Percentiles rank a stretch among this genome's conserved stretches.
These are phyloP conservation scores for Cephalotrichum gorgonifer DNA, from an alignment of 2,329 filamentous ascomycete species.

Conservation along the genomic window DNA sequence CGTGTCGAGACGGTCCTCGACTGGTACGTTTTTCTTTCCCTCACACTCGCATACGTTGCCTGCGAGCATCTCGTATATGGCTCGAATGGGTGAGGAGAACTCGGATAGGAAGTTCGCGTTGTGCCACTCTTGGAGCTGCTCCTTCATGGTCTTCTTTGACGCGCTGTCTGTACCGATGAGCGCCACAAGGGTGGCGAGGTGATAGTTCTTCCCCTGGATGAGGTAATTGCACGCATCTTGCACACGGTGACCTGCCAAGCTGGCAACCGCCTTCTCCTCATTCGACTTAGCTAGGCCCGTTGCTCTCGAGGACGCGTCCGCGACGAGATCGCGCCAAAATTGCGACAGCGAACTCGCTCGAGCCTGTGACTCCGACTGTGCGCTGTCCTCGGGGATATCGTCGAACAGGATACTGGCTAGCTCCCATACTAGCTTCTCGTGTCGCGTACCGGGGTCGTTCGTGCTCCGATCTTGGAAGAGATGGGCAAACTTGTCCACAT, in stretches of 20 bases:
- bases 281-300: constrained; percentile 49
- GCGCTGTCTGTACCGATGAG: constrained; percentile 66
- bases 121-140: constrained; percentile 78
- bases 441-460: constrained; percentile 33
- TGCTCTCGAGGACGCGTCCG: constrained; percentile 41
- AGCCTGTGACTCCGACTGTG: constrained; percentile 24
- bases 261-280: constrained; percentile 77
- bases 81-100: constrained; percentile 72
- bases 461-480: constrained; percentile 29
- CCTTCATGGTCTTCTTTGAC: constrained; percentile 62
- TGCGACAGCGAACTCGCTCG: constrained; percentile 57
- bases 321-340: constrained; percentile 58
- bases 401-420: constrained; percentile 84
- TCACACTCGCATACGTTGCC: constrained; percentile 80
- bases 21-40: constrained; percentile 59
- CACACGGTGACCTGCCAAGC: constrained; percentile 68
- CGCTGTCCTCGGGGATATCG: constrained; percentile 35
- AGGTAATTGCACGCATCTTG: constrained; percentile 75
- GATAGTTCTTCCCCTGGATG: constrained; percentile 65
- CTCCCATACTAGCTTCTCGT: constrained; percentile 75
- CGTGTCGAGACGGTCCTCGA: constrained; percentile 70
- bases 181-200: constrained; percentile 74
- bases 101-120: constrained; percentile 77
- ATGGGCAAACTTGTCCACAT: constrained; percentile 21
- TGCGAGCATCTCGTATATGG: constrained; percentile 79